A percentile compares a stretch with the other conserved stretches of the same genome.
These are phyloP conservation scores for Hippophae gyantsensis DNA, from an alignment of 306 rosid species.

Conservation along the genomic window DNA sequence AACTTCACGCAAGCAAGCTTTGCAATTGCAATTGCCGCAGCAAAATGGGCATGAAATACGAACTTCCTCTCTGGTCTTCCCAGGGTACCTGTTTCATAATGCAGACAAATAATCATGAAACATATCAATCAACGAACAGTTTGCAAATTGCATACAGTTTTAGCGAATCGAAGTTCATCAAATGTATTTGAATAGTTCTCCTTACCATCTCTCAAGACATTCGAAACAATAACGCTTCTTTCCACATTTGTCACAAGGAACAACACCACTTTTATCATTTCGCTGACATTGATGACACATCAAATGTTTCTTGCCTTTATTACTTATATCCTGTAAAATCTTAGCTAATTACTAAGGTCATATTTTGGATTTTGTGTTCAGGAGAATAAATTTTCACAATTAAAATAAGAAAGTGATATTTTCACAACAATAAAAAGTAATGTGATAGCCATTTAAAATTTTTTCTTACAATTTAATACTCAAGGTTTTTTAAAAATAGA, in stretches of 20 bases:
- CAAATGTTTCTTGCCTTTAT: slow-evolving; percentile 19
- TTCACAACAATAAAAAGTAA: too few species aligned
- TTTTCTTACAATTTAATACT: too few species aligned
- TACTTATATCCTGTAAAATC: neutral
- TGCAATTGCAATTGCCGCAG: slow-evolving; percentile 56
- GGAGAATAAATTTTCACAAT: too few species aligned
- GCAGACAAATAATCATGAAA: neutral
- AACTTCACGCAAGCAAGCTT: slow-evolving; percentile 52
- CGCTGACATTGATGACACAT: slow-evolving; percentile 76
- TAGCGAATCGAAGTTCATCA: neutral
- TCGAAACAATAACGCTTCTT: slow-evolving; percentile 45
- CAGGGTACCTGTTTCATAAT: slow-evolving; percentile 49
- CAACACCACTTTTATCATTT: slow-evolving; percentile 52
- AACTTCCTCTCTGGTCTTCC: slow-evolving; percentile 36
- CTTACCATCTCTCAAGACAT: slow-evolving; percentile 50
- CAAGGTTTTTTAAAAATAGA: too few species aligned
- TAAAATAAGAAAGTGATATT: neutral
- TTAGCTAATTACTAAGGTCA: too few species aligned
- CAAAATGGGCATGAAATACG: slow-evolving; percentile 49
- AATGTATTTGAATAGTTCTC: neutral
- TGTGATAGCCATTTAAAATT: too few species aligned
- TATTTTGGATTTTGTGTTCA: too few species aligned
- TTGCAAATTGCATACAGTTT: neutral
- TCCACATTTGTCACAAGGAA: slow-evolving; percentile 36
- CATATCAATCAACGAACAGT: neutral